Base-by-base conservation (phyloP, 345 rosid genomes). In the Erucastrum elatum region DNA sequence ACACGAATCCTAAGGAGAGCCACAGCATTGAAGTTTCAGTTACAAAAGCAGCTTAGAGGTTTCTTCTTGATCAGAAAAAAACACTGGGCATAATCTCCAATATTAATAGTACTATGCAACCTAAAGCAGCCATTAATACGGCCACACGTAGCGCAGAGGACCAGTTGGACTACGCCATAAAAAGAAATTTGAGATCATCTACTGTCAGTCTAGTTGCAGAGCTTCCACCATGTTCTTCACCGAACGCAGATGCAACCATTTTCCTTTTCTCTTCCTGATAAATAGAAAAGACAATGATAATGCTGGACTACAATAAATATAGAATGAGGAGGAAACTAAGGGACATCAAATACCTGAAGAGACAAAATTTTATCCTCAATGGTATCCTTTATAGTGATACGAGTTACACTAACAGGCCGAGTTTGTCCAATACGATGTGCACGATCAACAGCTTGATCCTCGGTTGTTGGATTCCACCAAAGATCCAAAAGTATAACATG, bases 341-440 rank as follows among this genome's bases (percentile, higher is more conserved):
- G 21, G 21, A 51, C 17, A n/a, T 51, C 56, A 51, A 46, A 46
- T 46, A 46, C 55, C 97, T 92, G 98, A 55, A 91, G 90, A 76
- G 89, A 78, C 66, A 92, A 79, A 82, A 91, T 94, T 61, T 91
- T 82, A 73, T 90, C 98, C 80, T 94, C 97, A 2, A 91, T 93
- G 0, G 97, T 91, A 67, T 92, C 85, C 70, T 80, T 89, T 33
- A 90, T 79, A n/a, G 97, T 87, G 46, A 94, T 81, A 51, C 97
- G 90, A 56, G 76, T 87, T 27, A 94, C 96, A 31, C 88, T 94
- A 65, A 94, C 94, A 1, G 94, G 85, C 71, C 92, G 94, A 65
- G 98, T 94, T 84, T 94, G 98, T 80, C 98, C 97, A 70, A 94
- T 94, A 79, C 97, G 89, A 84, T 92, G 98, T 56, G 98, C 96